Percentiles rank a stretch among this genome's conserved stretches.
These are phyloP conservation scores for Leccinum disarticulatum DNA, from an alignment of 768 basidiomycete species.

Conservation along the genomic window DNA sequence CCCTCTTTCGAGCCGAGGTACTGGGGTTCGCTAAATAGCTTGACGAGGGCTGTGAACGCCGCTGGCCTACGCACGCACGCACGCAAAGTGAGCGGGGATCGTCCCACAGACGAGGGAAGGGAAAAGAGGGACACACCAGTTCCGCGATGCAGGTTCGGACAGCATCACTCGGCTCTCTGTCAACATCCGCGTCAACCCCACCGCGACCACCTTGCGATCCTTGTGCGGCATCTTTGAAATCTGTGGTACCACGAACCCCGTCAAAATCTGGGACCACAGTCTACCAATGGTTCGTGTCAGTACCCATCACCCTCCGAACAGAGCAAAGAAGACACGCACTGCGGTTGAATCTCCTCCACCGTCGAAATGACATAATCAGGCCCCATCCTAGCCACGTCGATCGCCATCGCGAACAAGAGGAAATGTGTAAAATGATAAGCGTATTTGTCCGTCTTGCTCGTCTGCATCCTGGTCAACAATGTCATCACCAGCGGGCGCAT, in stretches of 20 bases:
- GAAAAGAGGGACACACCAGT: constrained; percentile 53
- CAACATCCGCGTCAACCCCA: constrained; percentile 78
- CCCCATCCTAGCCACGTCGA: constrained; percentile 68
- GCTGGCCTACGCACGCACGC: constrained; percentile 51
- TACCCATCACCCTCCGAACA: background rate
- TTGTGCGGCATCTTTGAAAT: constrained; percentile 75
- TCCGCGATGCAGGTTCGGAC: constrained; percentile 55
- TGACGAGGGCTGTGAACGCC: constrained; percentile 66
- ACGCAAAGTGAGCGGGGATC: background rate
- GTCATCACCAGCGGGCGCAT: constrained; percentile 74
- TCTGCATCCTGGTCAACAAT: constrained; percentile 82
- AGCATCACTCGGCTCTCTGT: constrained; percentile 74
- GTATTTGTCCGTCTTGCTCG: constrained; percentile 87
- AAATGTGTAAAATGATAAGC: constrained; percentile 81
- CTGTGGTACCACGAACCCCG: constrained; percentile 77
- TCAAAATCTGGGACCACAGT: constrained; percentile 78
- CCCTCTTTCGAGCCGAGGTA: constrained; percentile 44
- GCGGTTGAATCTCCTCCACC: constrained; percentile 81
- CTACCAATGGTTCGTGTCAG: constrained; percentile 31
- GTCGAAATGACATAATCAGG: constrained; percentile 79
- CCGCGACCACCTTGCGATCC: constrained; percentile 81
- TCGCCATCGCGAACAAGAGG: constrained; percentile 70
- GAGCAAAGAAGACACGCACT: constrained; percentile 41
- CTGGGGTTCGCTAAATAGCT: constrained; percentile 77
- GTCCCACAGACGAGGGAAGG: background rate